Base-by-base conservation (phyloP, 1,284 basidiomycete genomes). In the Phellopilus nigrolimitatus region DNA sequence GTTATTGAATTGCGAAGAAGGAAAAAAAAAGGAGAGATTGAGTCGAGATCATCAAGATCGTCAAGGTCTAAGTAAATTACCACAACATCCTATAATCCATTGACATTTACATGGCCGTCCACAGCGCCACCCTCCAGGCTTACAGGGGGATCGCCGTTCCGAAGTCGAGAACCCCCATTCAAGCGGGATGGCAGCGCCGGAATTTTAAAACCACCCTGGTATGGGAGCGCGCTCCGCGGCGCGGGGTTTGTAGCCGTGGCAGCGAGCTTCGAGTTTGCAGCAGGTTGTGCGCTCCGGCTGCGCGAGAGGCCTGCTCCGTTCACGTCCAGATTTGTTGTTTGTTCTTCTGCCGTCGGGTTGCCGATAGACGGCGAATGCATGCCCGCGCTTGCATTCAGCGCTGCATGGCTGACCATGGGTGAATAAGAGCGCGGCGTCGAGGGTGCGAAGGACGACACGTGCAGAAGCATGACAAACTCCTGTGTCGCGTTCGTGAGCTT, bases 381-480 rank as follows among this genome's bases (percentile, higher is more conserved):
- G 17, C 53, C 57, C 3, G 59, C 56, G 15, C 48, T 54, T 1
- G 56, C 53, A 13, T 49, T 49, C 6, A 57, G 54, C 30, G 38
- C 43, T 13, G 41, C 28, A 17, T 9, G 12, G 37, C 54, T 55
- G 31, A 68, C 64, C 68, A 80, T 72, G 9, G 85, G 84, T 30
- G 84, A 82, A 62, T 78, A 79, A 12, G 82, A 70, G 28, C 80
- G 71, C 28, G 78, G 70, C 0, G 75, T 72, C 4, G 71, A 65
- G 2, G 79, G 73, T 27, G 88, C 79, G 61, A 85, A 84, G 0
- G 86, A 88, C n/a, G 88, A 88, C 43, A 87, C 82, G 62, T 88
- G 85, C 13, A 90, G 68, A 44, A 91, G 72, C 60, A 88, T 85
- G 46, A 85, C 79, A 58, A 88, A 84, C 62, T 86, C 85, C 64